Evolutionary conservation across 768 basidiomycete species (phyloP).

Genomic region (Podaxis sp.): DNA sequence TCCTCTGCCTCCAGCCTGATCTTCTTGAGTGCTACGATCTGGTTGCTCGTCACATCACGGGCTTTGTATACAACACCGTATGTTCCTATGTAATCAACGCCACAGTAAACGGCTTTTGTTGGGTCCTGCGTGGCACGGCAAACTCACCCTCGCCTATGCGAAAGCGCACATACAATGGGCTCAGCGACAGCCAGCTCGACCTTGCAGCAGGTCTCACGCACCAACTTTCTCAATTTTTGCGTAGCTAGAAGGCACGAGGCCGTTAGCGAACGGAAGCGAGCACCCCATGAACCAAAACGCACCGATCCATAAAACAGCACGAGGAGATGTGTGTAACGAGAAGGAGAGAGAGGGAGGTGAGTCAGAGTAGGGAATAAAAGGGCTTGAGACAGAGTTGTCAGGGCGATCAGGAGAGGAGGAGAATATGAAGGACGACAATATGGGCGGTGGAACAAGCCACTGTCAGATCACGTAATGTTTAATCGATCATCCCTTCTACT

Average conservation of each 20-base stretch:
- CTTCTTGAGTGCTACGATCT: conserved; percentile 97
- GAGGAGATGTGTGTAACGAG: background rate
- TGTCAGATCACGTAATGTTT: too few species aligned
- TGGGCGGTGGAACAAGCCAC: too few species aligned
- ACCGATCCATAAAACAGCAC: conserved; percentile 17
- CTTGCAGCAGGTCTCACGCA: conserved; percentile 47
- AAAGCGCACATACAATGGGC: conserved; percentile 18
- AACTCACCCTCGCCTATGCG: conserved; percentile 43
- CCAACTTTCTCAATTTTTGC: conserved; percentile 98
- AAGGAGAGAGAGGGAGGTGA: background rate
- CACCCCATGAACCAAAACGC: conserved; percentile 19
- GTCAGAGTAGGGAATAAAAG: too few species aligned
- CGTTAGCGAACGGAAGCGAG: conserved; percentile 19
- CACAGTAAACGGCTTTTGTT: background rate
- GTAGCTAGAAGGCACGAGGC: conserved; percentile 56
- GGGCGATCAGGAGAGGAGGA: too few species aligned
- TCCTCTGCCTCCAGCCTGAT: conserved; percentile 98
- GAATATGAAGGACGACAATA: too few species aligned
- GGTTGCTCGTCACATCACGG: conserved; percentile 71
- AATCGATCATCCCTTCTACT: too few species aligned
- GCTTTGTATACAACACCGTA: conserved; percentile 99
- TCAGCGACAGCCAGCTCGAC: conserved; percentile 10
- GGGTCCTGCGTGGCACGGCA: background rate
- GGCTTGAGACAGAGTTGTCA: too few species aligned
- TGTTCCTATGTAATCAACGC: conserved; percentile 60